Base-by-base conservation (phyloP, 1,284 basidiomycete species). In the Ceratobasidium sp. region DNA sequence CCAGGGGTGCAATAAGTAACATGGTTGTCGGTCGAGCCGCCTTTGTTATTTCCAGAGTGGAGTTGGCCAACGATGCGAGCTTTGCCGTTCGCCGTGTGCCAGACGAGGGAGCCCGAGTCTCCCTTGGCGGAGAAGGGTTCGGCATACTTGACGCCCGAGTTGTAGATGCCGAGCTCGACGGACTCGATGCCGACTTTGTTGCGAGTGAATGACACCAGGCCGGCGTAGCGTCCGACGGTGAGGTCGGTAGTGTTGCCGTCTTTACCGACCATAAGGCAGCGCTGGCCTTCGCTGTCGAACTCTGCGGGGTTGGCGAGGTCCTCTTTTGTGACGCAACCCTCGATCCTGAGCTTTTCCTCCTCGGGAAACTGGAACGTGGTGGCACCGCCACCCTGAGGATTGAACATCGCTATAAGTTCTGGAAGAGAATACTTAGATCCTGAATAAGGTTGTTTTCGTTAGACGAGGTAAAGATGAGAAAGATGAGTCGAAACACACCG, bases 141-240 rank as follows among this genome's bases (percentile, higher is more conserved):
- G 5, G 13, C 11, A 63, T 14, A 13, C 31, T 59, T 48, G 49
- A n/a, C 48, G 46, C 41, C 66, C 53, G 27, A 59, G 74, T 79
- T 79, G 75, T 79, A 76, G 74, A 78, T 73, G 3, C 66, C 77
- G 58, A 79, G 77, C 54, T 83, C 82, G 27, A 76, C 48, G 53
- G 83, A 83, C 76, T 80, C 78, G 31, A 79, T 39, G 46, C 79
- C 81, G 56, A 65, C 22, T 37, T 79, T 77, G 61, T 81, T 74
- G 31, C 37, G 76, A 61, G 49, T 39, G 37, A 51, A 65, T n/a
- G 65, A 80, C 9, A 72, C 80, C 1, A 83, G 64, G 58, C 81
- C 82, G 8, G 81, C 77, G 51, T 79, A 81, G 77, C 80, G 78
- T 77, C 84, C 82, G 19, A 83, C 53, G 31, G 83, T 84, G 77